Evolutionary conservation across 2,329 filamentous ascomycete genomes (phyloP).

Genomic region (Penicillium sp.): DNA sequence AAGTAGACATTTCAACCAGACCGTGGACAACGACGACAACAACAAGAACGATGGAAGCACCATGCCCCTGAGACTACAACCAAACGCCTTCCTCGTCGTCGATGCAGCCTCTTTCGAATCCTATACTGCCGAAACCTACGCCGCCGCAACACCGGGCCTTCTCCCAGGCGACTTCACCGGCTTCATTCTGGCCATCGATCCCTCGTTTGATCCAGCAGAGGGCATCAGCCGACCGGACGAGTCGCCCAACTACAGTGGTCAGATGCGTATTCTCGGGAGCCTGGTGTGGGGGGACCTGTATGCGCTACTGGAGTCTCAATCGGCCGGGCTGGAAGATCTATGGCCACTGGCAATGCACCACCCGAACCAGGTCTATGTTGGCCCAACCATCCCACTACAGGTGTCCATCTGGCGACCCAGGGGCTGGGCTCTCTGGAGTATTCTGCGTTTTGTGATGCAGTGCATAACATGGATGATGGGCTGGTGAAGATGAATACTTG

Average conservation of each 20-base stretch:
- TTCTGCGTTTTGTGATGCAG: slow-evolving; percentile 9
- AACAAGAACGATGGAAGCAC: no score
- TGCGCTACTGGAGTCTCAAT: slow-evolving; percentile 17
- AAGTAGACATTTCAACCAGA: slow-evolving; percentile 16
- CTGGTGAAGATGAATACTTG: no score
- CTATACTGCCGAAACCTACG: slow-evolving; percentile 13
- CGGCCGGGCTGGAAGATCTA: slow-evolving; percentile 17
- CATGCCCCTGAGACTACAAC: neutral
- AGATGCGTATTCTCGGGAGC: slow-evolving; percentile 30
- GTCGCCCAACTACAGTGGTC: slow-evolving; percentile 22
- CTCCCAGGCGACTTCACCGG: slow-evolving; percentile 19
- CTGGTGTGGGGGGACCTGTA: slow-evolving; percentile 33
- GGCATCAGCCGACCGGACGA: slow-evolving; percentile 16
- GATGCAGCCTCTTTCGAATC: slow-evolving; percentile 18
- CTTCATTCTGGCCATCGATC: slow-evolving; percentile 27
- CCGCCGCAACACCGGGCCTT: slow-evolving; percentile 5
- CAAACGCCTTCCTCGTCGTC: slow-evolving; percentile 15
- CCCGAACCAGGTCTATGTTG: slow-evolving; percentile 29
- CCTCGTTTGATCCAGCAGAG: slow-evolving; percentile 16
- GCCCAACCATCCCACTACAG: slow-evolving; percentile 18
- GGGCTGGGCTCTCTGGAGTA: slow-evolving; percentile 5
- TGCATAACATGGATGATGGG: slow-evolving; percentile 5
- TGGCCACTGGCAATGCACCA: slow-evolving; percentile 32
- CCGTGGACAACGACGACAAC: neutral
- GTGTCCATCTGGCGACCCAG: slow-evolving; percentile 11